phyloP scores from a whole-genome alignment of 768 basidiomycete species.

The Agaricus subrufescens region DNA sequence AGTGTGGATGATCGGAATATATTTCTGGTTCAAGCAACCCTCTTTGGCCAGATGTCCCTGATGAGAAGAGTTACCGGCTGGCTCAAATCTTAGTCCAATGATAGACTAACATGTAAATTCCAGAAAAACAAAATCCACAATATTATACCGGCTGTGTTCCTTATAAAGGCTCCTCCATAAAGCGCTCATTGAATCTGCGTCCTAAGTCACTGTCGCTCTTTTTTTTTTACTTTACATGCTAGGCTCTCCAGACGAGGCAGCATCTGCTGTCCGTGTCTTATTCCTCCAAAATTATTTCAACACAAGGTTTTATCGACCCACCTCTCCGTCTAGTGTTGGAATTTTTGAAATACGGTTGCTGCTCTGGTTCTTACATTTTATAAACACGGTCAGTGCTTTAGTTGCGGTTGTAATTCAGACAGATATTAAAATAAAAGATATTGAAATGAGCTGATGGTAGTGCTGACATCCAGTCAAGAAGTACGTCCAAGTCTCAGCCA shows the following conservation, averaged over 20 bases:
- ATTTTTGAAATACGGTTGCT: slow-evolving; percentile 11
- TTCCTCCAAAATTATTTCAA: slow-evolving; percentile 18
- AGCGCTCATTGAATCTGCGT: too few species aligned
- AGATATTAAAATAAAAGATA: too few species aligned
- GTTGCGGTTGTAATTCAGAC: neutral
- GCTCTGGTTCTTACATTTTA: slow-evolving; percentile 17
- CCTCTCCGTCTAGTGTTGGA: neutral
- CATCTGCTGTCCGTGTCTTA: neutral
- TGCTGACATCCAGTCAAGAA: slow-evolving; percentile 18
- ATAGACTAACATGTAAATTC: neutral
- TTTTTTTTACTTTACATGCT: neutral
- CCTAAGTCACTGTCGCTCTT: too few species aligned
- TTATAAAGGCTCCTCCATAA: too few species aligned
- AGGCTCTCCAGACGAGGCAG: neutral
- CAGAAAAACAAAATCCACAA: too few species aligned
- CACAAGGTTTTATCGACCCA: slow-evolving; percentile 9
- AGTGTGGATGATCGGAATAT: too few species aligned
- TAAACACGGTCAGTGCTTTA: slow-evolving; percentile 17
- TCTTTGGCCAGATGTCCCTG: neutral
- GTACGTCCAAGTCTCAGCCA: slow-evolving; percentile 1
- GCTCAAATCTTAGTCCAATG: neutral
- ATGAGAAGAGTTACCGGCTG: neutral
- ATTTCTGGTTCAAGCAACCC: too few species aligned
- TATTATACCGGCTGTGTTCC: too few species aligned
- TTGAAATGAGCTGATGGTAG: slow-evolving; percentile 1